phyloP scores from a whole-genome alignment of 108 stramenopile species.

The Discostella pseudostelligera region DNA sequence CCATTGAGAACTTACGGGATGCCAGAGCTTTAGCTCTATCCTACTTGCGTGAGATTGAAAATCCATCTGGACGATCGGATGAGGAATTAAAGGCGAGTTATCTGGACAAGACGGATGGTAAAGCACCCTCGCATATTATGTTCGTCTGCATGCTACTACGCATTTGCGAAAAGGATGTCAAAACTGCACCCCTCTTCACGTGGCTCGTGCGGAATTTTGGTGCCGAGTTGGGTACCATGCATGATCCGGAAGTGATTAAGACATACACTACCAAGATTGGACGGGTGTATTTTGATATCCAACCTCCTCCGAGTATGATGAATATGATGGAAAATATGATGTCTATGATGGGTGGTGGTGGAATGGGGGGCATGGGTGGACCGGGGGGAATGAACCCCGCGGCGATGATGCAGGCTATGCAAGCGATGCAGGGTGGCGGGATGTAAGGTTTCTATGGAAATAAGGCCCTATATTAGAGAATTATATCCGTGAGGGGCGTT shows the following conservation, averaged over 20 bases:
- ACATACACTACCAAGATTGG: constrained; percentile 87
- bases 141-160: constrained; percentile 75
- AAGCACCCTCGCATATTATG: constrained; percentile 76
- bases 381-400: constrained; percentile 74
- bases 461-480: too few species aligned
- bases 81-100: constrained; percentile 70
- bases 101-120: constrained; percentile 74
- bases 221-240: constrained; percentile 66
- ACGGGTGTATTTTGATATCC: constrained; percentile 84
- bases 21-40: constrained; percentile 55
- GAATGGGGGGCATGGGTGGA: constrained; percentile 44
- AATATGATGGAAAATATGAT: constrained; percentile 91
- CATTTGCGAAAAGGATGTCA: constrained; percentile 78
- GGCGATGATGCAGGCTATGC: constrained; percentile 82
- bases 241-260: constrained; percentile 68
- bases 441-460: constrained; percentile 5
- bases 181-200: constrained; percentile 79
- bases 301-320: constrained; percentile 87
- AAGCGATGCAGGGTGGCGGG: constrained; percentile 52
- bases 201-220: constrained; percentile 82
- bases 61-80: constrained; percentile 36
- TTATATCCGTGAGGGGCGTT: not conserved
- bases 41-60: constrained; percentile 60
- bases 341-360: constrained; percentile 66
- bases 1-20: constrained; percentile 80